Base-by-base conservation (phyloP, 2,329 filamentous ascomycete genomes). In the Apiospora rasikravindrae region DNA sequence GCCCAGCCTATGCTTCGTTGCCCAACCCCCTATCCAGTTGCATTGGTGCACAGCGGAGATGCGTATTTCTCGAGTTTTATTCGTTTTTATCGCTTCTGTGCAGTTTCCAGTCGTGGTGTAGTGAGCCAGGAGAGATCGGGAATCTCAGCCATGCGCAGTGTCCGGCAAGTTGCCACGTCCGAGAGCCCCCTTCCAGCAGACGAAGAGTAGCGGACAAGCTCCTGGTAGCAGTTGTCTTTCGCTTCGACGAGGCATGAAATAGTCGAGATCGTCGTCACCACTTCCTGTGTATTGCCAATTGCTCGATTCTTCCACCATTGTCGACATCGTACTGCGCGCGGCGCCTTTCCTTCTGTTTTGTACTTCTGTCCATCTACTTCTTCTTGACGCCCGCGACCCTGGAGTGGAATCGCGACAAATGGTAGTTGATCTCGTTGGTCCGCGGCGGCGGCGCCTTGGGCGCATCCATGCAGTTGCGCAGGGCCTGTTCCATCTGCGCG, bases 381-480 rank as follows among this genome's bases (percentile, higher is more conserved):
- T 84, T 90, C 77, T 91, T 89, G 64, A 69, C 82, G 87, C 88
- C 83, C 77, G 74, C 10, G 77, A 84, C n/a, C 85, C 76, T 91
- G 88, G 79, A 92, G 88, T 84, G 92, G 89, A 86, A 97, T 86
- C 96, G 90, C 76, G 89, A 89, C 61, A 98, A 86, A 82, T 98
- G 95, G 87, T 95, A 95, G 85, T 98, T 98, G 89, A 98, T 95
- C 75, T 89, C 90, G 82, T 91, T 96, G 85, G 92, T 94, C 81
- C 90, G 89, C 44, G 81, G 79, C 69, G 82, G 80, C 16, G 83
- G 77, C 73, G 81, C 86, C 86, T 79, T 90, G 74, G 92, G 91
- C 71, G 89, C 89, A 85, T 98, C 96, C 94, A 98, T 98, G 84
- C 91, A 93, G 44, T 83, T 82, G 40, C 91, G 88, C 73, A 93